These are phyloP conservation scores for Apodospora peruviana DNA, from an alignment of 495 filamentous ascomycete genomes.

Conservation along the genomic window DNA sequence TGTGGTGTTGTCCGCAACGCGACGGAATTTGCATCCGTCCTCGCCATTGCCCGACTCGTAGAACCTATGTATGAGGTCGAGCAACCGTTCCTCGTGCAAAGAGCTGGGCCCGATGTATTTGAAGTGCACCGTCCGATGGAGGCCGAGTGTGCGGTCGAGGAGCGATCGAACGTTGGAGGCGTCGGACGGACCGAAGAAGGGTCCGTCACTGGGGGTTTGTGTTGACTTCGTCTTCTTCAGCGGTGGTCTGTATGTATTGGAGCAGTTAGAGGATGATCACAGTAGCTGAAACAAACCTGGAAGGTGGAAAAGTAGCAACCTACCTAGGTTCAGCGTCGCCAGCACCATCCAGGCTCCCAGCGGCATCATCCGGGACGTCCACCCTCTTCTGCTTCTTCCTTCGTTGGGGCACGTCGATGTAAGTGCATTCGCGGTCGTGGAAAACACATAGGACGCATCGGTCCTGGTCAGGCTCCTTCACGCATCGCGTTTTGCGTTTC, in stretches of 20 bases:
- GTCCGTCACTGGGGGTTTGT: conserved; percentile 7
- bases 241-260: conserved; percentile 3
- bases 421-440: conserved; percentile 44
- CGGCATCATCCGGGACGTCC: conserved; percentile 7
- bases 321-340: conserved; percentile 5
- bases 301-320: not conserved
- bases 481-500: conserved; percentile 71
- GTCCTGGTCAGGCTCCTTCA: conserved; percentile 52
- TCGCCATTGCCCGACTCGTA: conserved; percentile 24
- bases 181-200: not conserved
- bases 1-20: conserved; percentile 57
- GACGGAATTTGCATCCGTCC: conserved; percentile 48
- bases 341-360: conserved; percentile 2
- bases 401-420: conserved; percentile 48
- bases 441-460: conserved; percentile 46
- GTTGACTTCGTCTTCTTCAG: conserved; percentile 13
- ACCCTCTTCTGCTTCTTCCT: conserved; percentile 44
- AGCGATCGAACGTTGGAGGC: conserved; percentile 22
- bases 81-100: conserved; percentile 48
- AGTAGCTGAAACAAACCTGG: not conserved
- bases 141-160: conserved; percentile 37
- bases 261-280: not conserved
- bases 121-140: conserved; percentile 37
- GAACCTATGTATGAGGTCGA: conserved; percentile 42
- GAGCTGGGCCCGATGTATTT: conserved; percentile 41